phyloP scores from a whole-genome alignment of 306 rosid species.

The Sphenostylis stenocarpa region DNA sequence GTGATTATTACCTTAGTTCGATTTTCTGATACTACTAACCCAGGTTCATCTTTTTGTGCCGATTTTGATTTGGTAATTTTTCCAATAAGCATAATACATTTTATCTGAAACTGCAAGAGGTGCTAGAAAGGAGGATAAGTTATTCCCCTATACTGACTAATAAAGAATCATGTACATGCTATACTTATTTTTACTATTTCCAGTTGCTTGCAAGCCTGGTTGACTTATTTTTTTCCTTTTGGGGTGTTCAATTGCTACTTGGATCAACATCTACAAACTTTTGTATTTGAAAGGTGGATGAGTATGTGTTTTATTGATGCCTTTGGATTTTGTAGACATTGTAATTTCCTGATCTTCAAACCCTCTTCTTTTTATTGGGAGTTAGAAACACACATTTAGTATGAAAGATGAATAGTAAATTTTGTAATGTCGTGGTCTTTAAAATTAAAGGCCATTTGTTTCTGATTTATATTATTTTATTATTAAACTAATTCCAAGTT shows the following conservation, averaged over 20 bases:
- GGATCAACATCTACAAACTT: slow-evolving; percentile 28
- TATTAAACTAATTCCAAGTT: slow-evolving; percentile 5
- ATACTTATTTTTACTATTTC: neutral
- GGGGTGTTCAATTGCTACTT: slow-evolving; percentile 4
- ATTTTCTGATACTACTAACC: slow-evolving; percentile 5
- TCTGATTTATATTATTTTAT: neutral
- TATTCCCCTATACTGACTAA: neutral
- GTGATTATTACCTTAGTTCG: neutral
- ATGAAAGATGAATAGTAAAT: neutral
- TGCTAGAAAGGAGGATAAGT: slow-evolving; percentile 3
- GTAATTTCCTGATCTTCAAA: neutral
- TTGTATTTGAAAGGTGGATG: neutral
- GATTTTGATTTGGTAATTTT: slow-evolving; percentile 6
- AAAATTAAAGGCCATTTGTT: neutral
- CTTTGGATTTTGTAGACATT: neutral
- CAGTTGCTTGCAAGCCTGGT: slow-evolving; percentile 27
- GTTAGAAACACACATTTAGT: neutral
- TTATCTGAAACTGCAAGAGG: neutral
- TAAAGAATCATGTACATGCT: neutral
- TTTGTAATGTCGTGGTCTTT: slow-evolving; percentile 12
- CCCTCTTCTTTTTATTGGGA: neutral
- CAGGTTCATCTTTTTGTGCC: neutral
- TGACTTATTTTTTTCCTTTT: neutral
- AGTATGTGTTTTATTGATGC: slow-evolving; percentile 11
- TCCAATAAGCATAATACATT: neutral